Base-by-base conservation (phyloP, 805 yeast genomes). In the Candida mattraensis region DNA sequence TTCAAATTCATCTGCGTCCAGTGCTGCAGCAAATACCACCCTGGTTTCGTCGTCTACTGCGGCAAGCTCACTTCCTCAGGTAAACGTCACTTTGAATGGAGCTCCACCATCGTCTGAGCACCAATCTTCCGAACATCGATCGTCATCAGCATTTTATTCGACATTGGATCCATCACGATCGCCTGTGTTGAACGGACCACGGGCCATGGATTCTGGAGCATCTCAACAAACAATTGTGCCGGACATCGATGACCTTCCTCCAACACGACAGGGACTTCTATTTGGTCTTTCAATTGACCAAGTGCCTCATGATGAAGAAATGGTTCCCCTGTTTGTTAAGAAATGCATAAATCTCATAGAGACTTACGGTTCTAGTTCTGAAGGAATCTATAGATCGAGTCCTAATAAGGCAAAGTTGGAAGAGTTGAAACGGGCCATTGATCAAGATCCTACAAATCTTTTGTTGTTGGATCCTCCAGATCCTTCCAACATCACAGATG, bases 341-440 rank as follows among this genome's bases (percentile, higher is more conserved):
- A 86, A 82, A 54, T 89, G 97, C 68, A 84, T 91, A 33, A 82
- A 80, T 45, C 82, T 89, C 6, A 80, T 93, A 22, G 98, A 93
- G 54, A 72, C 71, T 25, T 80, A 83, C 56, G 99, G 99, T 2
- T 58, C 83, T 24, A 82, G 86, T 33, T 67, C 85, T 21, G 97
- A 88, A 56, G 98, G 98, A 0, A 81, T 93, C 22, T 93, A 93
- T 59, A 71, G 97, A 38, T 79, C 87, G 21, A 80, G 85, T 35
- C 96, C 96, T 0, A 86, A 83, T 58, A 77, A 75, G 26, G 60
- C 80, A 6, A 82, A 84, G 25, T 81, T 93, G 9, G 83, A 82
- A 47, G 84, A 80, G 42, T 65, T 91, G 43, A 78, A 74, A 48
- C 82, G 77, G 14, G 69, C 80, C 31, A 83, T 91, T 32, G 89